Conservation (phyloP, 768 basidiomycete species). For the Boletus speciosus region DNA sequence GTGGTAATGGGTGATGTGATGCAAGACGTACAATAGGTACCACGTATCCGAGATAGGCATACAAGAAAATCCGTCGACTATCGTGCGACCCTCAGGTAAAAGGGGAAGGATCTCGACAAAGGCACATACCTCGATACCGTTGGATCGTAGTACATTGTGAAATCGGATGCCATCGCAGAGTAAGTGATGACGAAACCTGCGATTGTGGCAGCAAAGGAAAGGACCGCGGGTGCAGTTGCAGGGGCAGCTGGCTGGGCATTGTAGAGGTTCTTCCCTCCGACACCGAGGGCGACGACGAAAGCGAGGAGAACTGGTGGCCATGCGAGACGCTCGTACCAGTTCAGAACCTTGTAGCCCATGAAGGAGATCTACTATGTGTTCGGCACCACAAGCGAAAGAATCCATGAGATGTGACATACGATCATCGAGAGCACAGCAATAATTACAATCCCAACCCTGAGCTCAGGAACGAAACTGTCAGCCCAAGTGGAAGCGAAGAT, state of each 20-base stretch:
- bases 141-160: slow-evolving; percentile 65
- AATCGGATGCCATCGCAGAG: slow-evolving; percentile 63
- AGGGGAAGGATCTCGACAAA: not conserved
- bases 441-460: slow-evolving; percentile 78
- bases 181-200: slow-evolving; percentile 73
- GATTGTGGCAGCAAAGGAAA: slow-evolving; percentile 66
- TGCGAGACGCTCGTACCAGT: slow-evolving; percentile 67
- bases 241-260: slow-evolving; percentile 46
- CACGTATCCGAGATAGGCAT: slow-evolving; percentile 63
- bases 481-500: not conserved
- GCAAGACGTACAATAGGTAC: slow-evolving; percentile 50
- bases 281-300: slow-evolving; percentile 65
- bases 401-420: slow-evolving; percentile 31
- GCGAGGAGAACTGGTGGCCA: slow-evolving; percentile 80
- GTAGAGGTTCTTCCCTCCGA: slow-evolving; percentile 68
- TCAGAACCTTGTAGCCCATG: slow-evolving; percentile 63
- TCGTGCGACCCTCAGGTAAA: slow-evolving; percentile 5
- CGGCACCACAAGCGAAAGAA: not conserved
- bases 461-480: slow-evolving; percentile 10
- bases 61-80: slow-evolving; percentile 60
- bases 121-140: slow-evolving; percentile 51
- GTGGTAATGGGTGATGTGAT: slow-evolving; percentile 6
- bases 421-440: slow-evolving; percentile 66
- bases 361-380: slow-evolving; percentile 48
- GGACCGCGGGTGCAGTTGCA: slow-evolving; percentile 49